phyloP scores from a whole-genome alignment of 2,329 filamentous ascomycete genomes.

The Cladosporium velox region DNA sequence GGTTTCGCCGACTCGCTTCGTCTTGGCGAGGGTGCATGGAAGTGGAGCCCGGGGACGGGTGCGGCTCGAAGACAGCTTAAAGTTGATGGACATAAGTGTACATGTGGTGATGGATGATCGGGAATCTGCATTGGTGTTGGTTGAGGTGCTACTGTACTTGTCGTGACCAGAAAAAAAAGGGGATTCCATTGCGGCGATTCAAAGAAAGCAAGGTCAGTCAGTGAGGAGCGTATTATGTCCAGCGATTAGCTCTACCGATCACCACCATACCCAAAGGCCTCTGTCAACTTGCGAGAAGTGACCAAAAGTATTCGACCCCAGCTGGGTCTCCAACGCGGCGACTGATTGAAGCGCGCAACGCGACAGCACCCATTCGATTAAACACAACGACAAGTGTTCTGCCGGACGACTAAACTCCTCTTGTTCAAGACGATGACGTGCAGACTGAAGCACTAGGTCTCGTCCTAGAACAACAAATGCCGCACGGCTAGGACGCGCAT shows the following conservation, averaged over 20 bases:
- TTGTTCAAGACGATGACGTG: background rate
- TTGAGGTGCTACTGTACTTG: too few species aligned
- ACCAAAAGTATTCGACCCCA: background rate
- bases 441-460: background rate
- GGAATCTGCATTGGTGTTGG: background rate
- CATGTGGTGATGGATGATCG: background rate
- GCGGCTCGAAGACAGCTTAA: background rate
- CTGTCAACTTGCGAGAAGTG: background rate
- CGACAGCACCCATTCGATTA: background rate
- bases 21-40: background rate
- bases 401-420: background rate
- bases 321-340: background rate
- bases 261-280: background rate
- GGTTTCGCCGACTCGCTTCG: background rate
- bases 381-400: background rate
- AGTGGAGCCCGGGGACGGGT: background rate
- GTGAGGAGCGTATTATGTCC: too few species aligned
- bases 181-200: too few species aligned
- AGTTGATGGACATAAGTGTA: background rate
- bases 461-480: background rate
- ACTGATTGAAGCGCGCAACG: background rate
- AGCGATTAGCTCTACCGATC: too few species aligned
- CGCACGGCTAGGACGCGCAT: background rate
- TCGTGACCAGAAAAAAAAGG: too few species aligned
- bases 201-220: too few species aligned